phyloP scores from a whole-genome alignment of 164 flowering plant genomes.

The Vitis cinerea region DNA sequence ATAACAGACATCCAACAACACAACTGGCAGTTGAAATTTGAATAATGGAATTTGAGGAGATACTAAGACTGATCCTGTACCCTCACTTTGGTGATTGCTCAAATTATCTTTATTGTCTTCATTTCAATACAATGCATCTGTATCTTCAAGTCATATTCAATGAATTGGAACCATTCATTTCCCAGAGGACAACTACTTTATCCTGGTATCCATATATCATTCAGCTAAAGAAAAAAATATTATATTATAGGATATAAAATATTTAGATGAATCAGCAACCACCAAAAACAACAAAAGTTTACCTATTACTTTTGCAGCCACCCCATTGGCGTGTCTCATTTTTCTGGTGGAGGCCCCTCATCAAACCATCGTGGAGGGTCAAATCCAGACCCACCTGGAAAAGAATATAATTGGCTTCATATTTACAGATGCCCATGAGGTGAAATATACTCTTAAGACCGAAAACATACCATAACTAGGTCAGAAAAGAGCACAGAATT shows the following conservation, averaged over 20 bases:
- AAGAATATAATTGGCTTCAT: too few relatives aligned
- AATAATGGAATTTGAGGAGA: too few relatives aligned
- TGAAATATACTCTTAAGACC: background rate
- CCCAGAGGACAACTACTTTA: background rate
- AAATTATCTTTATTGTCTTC: too few relatives aligned
- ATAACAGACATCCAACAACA: too few relatives aligned
- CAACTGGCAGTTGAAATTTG: too few relatives aligned
- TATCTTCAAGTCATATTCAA: too few relatives aligned
- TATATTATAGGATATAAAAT: background rate
- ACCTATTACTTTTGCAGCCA: background rate
- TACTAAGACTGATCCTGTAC: too few relatives aligned
- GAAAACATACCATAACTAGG: too few relatives aligned
- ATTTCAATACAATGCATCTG: too few relatives aligned
- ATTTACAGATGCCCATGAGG: too few relatives aligned
- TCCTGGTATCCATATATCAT: background rate
- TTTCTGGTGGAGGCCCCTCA: slow-evolving; percentile 51
- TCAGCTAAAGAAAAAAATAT: background rate
- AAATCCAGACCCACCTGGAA: slow-evolving; percentile 85
- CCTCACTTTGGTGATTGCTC: too few relatives aligned
- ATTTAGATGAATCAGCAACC: background rate
- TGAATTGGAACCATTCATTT: too few relatives aligned
- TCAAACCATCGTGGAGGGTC: slow-evolving; percentile 97
- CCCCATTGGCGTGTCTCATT: slow-evolving; percentile 13
- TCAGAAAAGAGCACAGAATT: background rate
- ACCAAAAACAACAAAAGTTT: background rate